A percentile compares a stretch with the other conserved stretches of the same genome.
Evolutionary conservation across 768 basidiomycete genomes (phyloP).

Genomic region (Stropharia rugosoannulata): DNA sequence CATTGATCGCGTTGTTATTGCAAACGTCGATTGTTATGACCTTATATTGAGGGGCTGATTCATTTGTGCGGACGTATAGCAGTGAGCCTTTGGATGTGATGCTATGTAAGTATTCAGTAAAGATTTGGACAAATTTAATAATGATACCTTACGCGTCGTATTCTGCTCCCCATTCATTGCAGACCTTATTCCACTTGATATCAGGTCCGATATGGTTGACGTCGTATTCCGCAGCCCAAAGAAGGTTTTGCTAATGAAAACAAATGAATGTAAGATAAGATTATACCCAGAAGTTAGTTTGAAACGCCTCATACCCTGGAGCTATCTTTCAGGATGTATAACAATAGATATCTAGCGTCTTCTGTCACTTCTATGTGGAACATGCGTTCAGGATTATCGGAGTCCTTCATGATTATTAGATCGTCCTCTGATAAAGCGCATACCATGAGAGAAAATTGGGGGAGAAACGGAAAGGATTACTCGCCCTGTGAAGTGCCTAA

Average conservation of each 20-base stretch:
- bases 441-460: constrained; percentile 2
- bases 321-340: constrained; percentile 59
- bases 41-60: constrained; percentile 64
- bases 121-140: constrained; percentile 1
- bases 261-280: constrained; percentile 1
- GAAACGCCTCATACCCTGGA: constrained; percentile 58
- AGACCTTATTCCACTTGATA: constrained; percentile 71
- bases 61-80: constrained; percentile 66
- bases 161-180: constrained; percentile 66
- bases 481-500: constrained; percentile 70
- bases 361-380: constrained; percentile 57
- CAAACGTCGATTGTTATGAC: constrained; percentile 64
- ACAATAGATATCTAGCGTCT: constrained; percentile 63
- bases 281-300: not conserved
- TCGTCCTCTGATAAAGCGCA: constrained; percentile 52
- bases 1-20: constrained; percentile 45
- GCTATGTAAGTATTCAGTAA: constrained; percentile 32
- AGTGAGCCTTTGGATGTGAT: constrained; percentile 62
- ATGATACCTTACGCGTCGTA: constrained; percentile 54
- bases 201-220: constrained; percentile 58
- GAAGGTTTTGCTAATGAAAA: constrained; percentile 56
- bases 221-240: constrained; percentile 72
- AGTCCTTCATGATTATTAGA: constrained; percentile 63
- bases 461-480: constrained; percentile 14
- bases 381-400: constrained; percentile 64